Evolutionary conservation across 768 basidiomycete species (phyloP), one percentile per base, ranked within the genome.

Genomic region (Boletus huronensis): DNA sequence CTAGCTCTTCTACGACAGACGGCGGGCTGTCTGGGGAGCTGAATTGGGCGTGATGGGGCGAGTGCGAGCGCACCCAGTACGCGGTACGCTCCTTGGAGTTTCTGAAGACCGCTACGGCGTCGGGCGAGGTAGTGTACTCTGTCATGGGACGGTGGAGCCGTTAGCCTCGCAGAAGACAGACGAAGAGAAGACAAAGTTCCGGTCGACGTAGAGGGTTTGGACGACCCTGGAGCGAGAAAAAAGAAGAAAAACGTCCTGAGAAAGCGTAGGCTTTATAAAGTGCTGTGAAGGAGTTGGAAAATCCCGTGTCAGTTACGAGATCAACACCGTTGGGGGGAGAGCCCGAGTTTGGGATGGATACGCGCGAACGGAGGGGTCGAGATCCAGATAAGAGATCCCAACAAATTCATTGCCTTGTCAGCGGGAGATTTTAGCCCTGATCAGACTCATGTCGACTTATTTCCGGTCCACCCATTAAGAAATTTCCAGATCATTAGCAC

Each of bases 11-110:
- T 38, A 52, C 57, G 48, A 60, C 52, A 35, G 81, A 76, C 5
- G 83, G 84, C 5, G 83, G 79, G 23, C 75, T 71, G 38, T 84
- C 84, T 17, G 85, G 85, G 8, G 85, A 87, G 58, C 75, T 76
- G 53, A 81, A 76, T 28, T 74, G 73, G 50, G 48, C 59, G 64
- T 60, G 25, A 50, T 55, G 19, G 21, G 75, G 73, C 35, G 63
- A 66, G 71, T 68, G 78, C 58, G 67, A 77, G 66, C 71, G 70
- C 16, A 90, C 80, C 88, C 88, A 90, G 65, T 78, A 64, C 26
- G 79, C 77, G 5, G 85, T 88, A 46, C 88, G 79, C 26, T 85
- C 79, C 45, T 78, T 80, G 57, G 86, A 74, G 51, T 73, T 74
- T 72, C 82, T 77, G 65, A 77, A 85, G 64, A 82, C 79, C 47